Conservation (phyloP, 495 filamentous ascomycete genomes). For the Terfezia boudieri region DNA sequence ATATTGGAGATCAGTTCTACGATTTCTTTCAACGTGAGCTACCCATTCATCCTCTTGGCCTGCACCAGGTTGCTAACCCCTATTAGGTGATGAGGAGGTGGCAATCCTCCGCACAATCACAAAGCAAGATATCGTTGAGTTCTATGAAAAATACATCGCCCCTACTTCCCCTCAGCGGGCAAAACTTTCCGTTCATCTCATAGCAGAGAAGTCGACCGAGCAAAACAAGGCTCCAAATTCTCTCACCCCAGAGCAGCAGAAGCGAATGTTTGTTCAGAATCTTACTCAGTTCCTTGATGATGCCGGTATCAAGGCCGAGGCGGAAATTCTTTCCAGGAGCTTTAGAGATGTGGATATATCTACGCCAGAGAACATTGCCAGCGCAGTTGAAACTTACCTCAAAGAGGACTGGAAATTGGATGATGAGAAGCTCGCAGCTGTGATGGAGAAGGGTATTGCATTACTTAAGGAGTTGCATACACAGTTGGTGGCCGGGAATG, state of each 20-base stretch:
- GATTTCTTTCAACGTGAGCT: constrained; percentile 63
- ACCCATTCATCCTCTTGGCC: neutral
- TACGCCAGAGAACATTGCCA: constrained; percentile 20
- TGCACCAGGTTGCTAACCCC: too few species aligned
- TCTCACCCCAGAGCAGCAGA: constrained; percentile 28
- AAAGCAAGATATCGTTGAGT: constrained; percentile 56
- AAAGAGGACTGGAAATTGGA: constrained; percentile 25
- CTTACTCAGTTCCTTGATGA: constrained; percentile 31
- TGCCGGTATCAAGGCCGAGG: constrained; percentile 26
- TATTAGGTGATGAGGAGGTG: constrained; percentile 49
- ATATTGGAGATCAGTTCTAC: constrained; percentile 67
- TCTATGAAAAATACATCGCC: constrained; percentile 54
- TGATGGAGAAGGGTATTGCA: constrained; percentile 26
- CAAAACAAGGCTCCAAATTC: constrained; percentile 2
- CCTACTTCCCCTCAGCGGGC: constrained; percentile 50
- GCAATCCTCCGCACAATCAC: constrained; percentile 47
- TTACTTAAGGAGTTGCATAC: neutral
- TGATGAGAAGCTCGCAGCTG: constrained; percentile 22
- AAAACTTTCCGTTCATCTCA: constrained; percentile 63
- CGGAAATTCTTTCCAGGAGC: constrained; percentile 21
- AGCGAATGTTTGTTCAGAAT: constrained; percentile 28
- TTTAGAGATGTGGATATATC: constrained; percentile 29
- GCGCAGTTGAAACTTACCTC: constrained; percentile 29
- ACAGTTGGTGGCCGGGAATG: neutral
- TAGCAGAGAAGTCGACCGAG: constrained; percentile 38